Conservation (phyloP, 2,329 filamentous ascomycete species). For the Arachnomyces sp. region DNA sequence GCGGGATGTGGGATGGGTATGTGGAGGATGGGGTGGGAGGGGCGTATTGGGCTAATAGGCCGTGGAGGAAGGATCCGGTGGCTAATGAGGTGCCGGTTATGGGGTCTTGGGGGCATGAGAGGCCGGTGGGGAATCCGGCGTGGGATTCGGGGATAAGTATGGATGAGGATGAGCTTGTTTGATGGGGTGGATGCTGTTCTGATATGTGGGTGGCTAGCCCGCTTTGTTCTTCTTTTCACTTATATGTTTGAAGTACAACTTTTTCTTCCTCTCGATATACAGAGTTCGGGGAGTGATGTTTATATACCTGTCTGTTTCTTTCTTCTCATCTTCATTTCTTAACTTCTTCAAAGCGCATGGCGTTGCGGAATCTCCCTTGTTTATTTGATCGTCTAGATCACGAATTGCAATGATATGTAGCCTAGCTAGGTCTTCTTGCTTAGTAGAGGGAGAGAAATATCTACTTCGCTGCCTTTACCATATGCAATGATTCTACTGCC, state of each 20-base stretch:
- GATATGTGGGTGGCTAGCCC: background rate
- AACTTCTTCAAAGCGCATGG: background rate
- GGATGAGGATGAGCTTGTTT: constrained; percentile 28
- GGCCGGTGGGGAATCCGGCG: too few relatives aligned
- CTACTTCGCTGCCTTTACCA: too few relatives aligned
- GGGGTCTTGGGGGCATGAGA: too few relatives aligned
- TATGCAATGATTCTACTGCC: too few relatives aligned
- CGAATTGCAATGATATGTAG: too few relatives aligned
- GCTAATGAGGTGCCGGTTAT: too few relatives aligned
- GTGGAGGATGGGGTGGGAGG: constrained; percentile 24
- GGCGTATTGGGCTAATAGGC: constrained; percentile 15
- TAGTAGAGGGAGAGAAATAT: too few relatives aligned
- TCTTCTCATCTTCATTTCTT: background rate
- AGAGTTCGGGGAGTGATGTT: background rate
- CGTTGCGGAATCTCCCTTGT: too few relatives aligned
- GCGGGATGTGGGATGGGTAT: constrained; percentile 36
- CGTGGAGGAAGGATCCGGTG: too few relatives aligned
- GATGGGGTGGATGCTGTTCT: too few relatives aligned
- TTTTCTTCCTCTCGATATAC: background rate
- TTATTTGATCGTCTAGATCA: too few relatives aligned
- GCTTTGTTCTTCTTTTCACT: background rate
- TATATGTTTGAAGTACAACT: background rate
- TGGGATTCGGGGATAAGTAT: constrained; percentile 10
- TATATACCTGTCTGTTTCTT: background rate
- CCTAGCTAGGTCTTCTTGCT: too few relatives aligned